A percentile compares a stretch with the other conserved stretches of the same genome.
Conservation (phyloP, 805 yeast genomes). For the Candida parachauliodes region DNA sequence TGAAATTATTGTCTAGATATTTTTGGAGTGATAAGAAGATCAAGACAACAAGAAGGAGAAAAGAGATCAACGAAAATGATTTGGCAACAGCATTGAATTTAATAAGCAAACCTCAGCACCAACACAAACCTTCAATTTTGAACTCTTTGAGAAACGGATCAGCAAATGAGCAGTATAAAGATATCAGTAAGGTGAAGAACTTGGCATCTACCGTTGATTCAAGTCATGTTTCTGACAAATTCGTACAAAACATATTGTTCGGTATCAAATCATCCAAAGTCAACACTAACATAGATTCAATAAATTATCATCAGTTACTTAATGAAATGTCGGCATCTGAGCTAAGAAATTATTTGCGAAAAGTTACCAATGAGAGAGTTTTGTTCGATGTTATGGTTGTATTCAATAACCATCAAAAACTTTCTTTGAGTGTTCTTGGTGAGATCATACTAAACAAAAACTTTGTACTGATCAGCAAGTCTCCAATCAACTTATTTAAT, state of each 20-base stretch:
- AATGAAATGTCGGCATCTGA: slow-evolving; percentile 18
- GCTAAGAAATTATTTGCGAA: slow-evolving; percentile 16
- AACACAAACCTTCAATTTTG: slow-evolving; percentile 30
- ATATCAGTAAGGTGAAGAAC: not conserved
- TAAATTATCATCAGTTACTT: slow-evolving; percentile 10
- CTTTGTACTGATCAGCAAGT: slow-evolving; percentile 16
- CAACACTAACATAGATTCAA: not conserved
- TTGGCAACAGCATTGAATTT: slow-evolving; percentile 38
- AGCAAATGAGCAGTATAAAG: slow-evolving; percentile 24
- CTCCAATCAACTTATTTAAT: slow-evolving; percentile 16
- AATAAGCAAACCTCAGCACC: slow-evolving; percentile 20
- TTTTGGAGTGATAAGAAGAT: slow-evolving; percentile 3
- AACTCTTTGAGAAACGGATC: slow-evolving; percentile 31
- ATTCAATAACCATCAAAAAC: slow-evolving; percentile 22
- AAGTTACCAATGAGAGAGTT: slow-evolving; percentile 16
- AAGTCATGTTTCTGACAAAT: slow-evolving; percentile 6
- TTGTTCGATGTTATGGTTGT: slow-evolving; percentile 20
- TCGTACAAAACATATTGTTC: slow-evolving; percentile 20
- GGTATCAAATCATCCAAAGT: slow-evolving; percentile 24
- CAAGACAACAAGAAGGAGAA: not conserved
- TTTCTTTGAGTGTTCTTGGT: slow-evolving; percentile 23
- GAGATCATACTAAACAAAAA: slow-evolving; percentile 25
- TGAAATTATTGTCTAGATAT: not conserved
- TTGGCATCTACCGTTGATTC: not conserved
- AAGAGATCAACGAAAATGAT: slow-evolving; percentile 13